Percentiles rank a stretch among this genome's conserved stretches.
Conservation (phyloP, 192 early-diverging fungal genomes). For the Chytriomyces sp. region DNA sequence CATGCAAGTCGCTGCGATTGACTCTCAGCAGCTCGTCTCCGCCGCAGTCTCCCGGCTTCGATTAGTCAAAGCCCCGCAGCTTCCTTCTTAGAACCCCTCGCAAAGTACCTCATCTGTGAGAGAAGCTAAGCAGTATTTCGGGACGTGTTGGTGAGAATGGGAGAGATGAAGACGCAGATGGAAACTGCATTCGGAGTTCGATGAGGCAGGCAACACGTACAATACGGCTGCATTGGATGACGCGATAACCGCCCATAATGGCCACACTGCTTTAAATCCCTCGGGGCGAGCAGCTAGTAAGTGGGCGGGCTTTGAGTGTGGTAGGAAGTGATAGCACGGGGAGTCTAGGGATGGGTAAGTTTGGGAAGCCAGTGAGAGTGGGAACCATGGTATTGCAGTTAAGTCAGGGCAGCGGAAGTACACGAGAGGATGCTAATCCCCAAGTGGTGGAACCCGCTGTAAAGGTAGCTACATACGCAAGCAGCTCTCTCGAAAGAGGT, state of each 20-base stretch:
- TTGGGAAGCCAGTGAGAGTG: too few relatives aligned
- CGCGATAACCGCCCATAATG: background rate
- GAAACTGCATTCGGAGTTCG: constrained; percentile 5
- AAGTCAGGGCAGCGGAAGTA: too few relatives aligned
- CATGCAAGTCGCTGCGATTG: too few relatives aligned
- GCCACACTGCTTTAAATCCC: background rate
- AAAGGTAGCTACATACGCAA: too few relatives aligned
- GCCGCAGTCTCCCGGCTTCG: constrained; percentile 73
- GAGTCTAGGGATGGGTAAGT: too few relatives aligned
- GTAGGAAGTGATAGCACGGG: too few relatives aligned
- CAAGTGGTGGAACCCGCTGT: too few relatives aligned
- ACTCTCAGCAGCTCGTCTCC: constrained; percentile 70
- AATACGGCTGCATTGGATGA: background rate
- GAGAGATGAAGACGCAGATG: too few relatives aligned
- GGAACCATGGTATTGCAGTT: too few relatives aligned
- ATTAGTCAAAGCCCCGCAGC: constrained; percentile 89
- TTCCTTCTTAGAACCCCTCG: constrained; percentile 80
- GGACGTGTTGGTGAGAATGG: constrained; percentile 34
- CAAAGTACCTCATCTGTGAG: constrained; percentile 75
- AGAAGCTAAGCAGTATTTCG: constrained; percentile 54
- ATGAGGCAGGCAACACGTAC: constrained; percentile 3
- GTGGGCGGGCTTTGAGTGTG: too few relatives aligned
- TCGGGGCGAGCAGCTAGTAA: background rate
- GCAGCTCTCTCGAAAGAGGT: too few relatives aligned
- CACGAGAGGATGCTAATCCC: too few relatives aligned